phyloP scores from a whole-genome alignment of 2,329 filamentous ascomycete genomes.

The Fusarium heterosporum region DNA sequence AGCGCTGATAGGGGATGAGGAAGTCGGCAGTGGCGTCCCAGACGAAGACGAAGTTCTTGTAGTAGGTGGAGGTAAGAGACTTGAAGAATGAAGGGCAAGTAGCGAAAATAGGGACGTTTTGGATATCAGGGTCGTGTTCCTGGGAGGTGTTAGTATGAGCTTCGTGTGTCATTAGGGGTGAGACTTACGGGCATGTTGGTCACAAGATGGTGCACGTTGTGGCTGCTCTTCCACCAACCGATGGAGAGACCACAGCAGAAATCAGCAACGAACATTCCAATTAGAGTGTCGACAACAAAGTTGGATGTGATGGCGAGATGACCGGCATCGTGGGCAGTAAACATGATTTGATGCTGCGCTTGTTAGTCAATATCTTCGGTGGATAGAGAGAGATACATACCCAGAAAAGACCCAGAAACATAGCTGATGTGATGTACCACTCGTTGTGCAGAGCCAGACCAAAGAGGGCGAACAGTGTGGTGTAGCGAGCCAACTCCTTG shows the following conservation, averaged over 20 bases:
- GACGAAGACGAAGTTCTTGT: constrained; percentile 70
- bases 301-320: constrained; percentile 72
- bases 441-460: constrained; percentile 57
- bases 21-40: constrained; percentile 72
- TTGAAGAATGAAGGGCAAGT: constrained; percentile 74
- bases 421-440: constrained; percentile 69
- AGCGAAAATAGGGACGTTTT: constrained; percentile 77
- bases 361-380: constrained; percentile 27
- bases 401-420: constrained; percentile 73
- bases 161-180: neutral
- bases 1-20: constrained; percentile 70
- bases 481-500: constrained; percentile 68
- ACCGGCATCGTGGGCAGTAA: constrained; percentile 73
- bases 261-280: constrained; percentile 72
- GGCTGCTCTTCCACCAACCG: constrained; percentile 77
- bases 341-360: constrained; percentile 73
- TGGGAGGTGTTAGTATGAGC: constrained; percentile 28
- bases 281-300: constrained; percentile 68
- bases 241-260: constrained; percentile 74
- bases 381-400: constrained; percentile 46
- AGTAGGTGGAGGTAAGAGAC: constrained; percentile 72
- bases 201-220: constrained; percentile 75
- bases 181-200: constrained; percentile 69
- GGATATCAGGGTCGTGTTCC: constrained; percentile 70
- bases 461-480: constrained; percentile 62